These are phyloP conservation scores for Leishmania aethiopica DNA, from an alignment of 208 protist genomes.

Conservation along the genomic window DNA sequence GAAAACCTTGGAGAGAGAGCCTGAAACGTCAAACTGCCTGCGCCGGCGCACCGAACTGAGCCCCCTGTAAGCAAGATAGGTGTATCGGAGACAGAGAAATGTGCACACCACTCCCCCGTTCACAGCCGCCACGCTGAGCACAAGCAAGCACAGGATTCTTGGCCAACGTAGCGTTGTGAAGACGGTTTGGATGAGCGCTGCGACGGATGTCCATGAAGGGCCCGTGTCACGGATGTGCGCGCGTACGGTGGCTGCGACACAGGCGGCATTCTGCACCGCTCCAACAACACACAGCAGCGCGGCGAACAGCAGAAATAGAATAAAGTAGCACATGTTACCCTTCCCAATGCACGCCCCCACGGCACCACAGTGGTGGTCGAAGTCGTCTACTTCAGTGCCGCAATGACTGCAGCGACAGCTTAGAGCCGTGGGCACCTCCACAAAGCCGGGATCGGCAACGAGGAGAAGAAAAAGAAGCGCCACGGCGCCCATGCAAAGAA, in stretches of 20 bases:
- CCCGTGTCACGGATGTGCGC: neutral
- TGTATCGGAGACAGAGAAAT: conserved; percentile 27
- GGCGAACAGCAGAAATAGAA: conserved; percentile 46
- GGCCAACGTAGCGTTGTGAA: neutral
- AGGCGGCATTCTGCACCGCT: neutral
- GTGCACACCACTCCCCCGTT: conserved; percentile 17
- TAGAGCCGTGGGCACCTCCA: conserved; percentile 18
- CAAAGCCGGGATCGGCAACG: conserved; percentile 56
- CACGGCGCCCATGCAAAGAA: conserved; percentile 10
- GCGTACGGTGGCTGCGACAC: neutral
- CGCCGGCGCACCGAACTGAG: conserved; percentile 36
- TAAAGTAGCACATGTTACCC: conserved; percentile 80
- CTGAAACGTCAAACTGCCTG: conserved; percentile 13
- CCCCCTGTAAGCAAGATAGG: conserved; percentile 11
- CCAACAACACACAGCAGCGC: conserved; percentile 20
- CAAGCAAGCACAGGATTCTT: conserved; percentile 2
- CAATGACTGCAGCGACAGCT: conserved; percentile 55
- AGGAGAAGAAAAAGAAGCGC: conserved; percentile 31
- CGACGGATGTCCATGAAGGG: neutral
- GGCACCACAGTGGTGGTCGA: conserved; percentile 85
- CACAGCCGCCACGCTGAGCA: conserved; percentile 11
- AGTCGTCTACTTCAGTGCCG: conserved; percentile 55
- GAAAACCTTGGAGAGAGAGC: conserved; percentile 28
- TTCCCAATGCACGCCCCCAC: conserved; percentile 72
- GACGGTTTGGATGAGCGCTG: neutral